These are phyloP conservation scores for Wickerhamomyces hampshirensis DNA, from an alignment of 805 yeast genomes.

Conservation along the genomic window DNA sequence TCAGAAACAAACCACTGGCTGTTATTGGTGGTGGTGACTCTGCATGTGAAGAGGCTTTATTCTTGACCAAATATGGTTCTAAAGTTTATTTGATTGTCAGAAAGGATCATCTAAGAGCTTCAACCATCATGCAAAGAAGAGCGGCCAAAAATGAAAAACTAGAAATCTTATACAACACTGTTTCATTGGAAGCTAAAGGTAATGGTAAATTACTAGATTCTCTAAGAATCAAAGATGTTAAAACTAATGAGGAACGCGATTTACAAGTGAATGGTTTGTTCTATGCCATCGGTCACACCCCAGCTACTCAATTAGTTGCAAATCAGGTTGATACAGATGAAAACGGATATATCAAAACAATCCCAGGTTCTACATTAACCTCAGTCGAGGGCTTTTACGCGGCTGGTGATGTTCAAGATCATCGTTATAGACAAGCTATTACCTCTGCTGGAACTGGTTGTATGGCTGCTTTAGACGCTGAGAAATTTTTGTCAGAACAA, in stretches of 20 bases:
- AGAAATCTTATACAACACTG: conserved; percentile 85
- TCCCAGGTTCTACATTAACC: conserved; percentile 85
- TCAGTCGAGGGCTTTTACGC: conserved; percentile 91
- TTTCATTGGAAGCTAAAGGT: conserved; percentile 86
- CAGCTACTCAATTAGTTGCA: conserved; percentile 82
- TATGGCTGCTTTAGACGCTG: conserved; percentile 98
- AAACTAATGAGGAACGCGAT: conserved; percentile 63
- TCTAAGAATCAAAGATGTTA: conserved; percentile 63
- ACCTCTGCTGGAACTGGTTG: conserved; percentile 99
- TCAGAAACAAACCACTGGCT: conserved; percentile 96
- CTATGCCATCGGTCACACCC: conserved; percentile 97
- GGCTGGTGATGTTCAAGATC: conserved; percentile 99
- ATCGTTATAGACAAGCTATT: conserved; percentile 95
- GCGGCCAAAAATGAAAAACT: conserved; percentile 79
- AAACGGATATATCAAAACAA: conserved; percentile 82
- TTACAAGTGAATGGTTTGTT: conserved; percentile 85
- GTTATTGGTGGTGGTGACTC: conserved; percentile 99
- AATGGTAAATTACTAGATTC: conserved; percentile 77
- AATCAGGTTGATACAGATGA: conserved; percentile 78
- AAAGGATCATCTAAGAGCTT: conserved; percentile 92
- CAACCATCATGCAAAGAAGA: conserved; percentile 95
- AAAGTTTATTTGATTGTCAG: conserved; percentile 92
- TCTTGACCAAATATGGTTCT: conserved; percentile 95
- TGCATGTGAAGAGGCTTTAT: conserved; percentile 98
- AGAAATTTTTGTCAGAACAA: conserved; percentile 67